A percentile compares a stretch with the other conserved stretches of the same genome.
Evolutionary conservation across 768 basidiomycete genomes (phyloP).

Genomic region (Lactifluus hygrophoroides): DNA sequence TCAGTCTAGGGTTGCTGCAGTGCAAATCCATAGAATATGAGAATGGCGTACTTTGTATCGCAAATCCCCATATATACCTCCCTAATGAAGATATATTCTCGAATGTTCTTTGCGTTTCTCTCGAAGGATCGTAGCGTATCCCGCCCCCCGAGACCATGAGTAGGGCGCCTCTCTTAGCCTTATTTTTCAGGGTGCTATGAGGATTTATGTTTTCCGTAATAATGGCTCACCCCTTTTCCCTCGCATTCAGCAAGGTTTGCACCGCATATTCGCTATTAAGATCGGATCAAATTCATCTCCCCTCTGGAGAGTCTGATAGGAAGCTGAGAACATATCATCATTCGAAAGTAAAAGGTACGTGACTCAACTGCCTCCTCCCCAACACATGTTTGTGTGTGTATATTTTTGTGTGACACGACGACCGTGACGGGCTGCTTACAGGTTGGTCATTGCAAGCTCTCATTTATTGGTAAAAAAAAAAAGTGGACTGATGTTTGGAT

Average conservation of each 20-base stretch:
- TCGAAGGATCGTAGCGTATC: background rate
- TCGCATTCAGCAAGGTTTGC: background rate
- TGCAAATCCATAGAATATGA: background rate
- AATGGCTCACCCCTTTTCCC: background rate
- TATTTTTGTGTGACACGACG: conserved; percentile 3
- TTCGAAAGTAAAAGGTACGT: background rate
- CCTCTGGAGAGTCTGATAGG: background rate
- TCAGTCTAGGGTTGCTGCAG: background rate
- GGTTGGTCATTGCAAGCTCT: background rate
- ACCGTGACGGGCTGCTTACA: conserved; percentile 1
- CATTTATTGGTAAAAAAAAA: background rate
- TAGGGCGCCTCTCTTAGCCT: background rate
- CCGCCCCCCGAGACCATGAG: background rate
- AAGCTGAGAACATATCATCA: background rate
- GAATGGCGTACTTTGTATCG: conserved; percentile 2
- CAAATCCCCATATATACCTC: background rate
- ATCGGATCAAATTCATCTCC: background rate
- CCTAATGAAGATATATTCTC: background rate
- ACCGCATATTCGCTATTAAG: background rate
- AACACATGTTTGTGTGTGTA: background rate
- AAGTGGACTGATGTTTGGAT: background rate
- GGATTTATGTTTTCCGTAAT: conserved; percentile 5
- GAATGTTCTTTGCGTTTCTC: conserved; percentile 6
- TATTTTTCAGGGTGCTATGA: conserved; percentile 4
- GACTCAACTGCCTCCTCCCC: background rate